Evolutionary conservation across 495 filamentous ascomycete species (phyloP).

Genomic region (Xylaria telfairii): DNA sequence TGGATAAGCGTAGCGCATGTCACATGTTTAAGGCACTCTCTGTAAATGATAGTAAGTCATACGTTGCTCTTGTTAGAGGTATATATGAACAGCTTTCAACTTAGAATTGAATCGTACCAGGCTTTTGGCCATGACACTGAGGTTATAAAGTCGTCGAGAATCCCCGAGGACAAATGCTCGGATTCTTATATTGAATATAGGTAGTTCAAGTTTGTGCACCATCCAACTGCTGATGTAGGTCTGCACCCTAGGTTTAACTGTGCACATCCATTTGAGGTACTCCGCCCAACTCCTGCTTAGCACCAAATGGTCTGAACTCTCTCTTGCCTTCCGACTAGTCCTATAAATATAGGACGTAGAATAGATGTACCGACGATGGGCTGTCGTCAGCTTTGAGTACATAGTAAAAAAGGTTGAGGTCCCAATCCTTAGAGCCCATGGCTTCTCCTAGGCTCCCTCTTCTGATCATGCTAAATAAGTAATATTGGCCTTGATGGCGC

Average conservation of each 20-base stretch:
- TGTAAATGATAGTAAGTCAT: neutral
- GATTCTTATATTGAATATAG: conserved; percentile 1
- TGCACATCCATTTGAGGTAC: neutral
- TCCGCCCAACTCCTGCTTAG: neutral
- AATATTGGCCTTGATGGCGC: conserved; percentile 4
- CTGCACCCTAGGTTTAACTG: neutral
- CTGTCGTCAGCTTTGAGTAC: conserved; percentile 8
- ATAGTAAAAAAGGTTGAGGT: conserved; percentile 8
- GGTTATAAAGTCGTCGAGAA: neutral
- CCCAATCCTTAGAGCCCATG: neutral
- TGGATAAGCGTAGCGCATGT: neutral
- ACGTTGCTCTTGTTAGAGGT: neutral
- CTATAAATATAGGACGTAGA: neutral
- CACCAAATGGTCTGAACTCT: neutral
- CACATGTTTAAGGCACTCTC: neutral
- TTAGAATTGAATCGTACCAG: neutral
- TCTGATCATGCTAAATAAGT: conserved; percentile 16
- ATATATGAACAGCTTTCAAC: neutral
- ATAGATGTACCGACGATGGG: neutral
- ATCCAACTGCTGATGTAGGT: neutral
- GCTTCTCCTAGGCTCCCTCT: neutral
- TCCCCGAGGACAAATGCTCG: neutral
- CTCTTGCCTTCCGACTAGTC: conserved; percentile 7
- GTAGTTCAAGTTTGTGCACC: neutral
- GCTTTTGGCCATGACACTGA: neutral